Evolutionary conservation across 2,329 filamentous ascomycete genomes (phyloP).

Genomic region (Claviceps humidiphila): DNA sequence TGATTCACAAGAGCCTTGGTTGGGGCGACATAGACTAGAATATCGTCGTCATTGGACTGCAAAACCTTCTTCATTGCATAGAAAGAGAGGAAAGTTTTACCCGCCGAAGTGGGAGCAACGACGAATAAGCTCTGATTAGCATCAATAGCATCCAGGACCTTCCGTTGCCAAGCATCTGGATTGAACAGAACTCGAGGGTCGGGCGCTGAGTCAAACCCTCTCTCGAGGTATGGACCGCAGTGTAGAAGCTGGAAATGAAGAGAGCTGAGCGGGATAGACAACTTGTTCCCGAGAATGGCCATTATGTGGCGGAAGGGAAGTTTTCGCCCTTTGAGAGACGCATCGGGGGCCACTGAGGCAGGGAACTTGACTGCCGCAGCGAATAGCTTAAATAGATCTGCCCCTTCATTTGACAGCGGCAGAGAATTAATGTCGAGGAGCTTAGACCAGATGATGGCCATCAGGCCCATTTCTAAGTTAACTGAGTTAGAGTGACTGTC

Average conservation of each 20-base stretch:
- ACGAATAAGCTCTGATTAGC: conserved; percentile 57
- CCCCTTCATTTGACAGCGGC: not conserved
- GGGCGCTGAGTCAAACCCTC: conserved; percentile 54
- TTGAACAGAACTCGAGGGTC: conserved; percentile 58
- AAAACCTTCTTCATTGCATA: conserved; percentile 72
- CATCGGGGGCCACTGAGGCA: not conserved
- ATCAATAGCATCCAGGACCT: conserved; percentile 62
- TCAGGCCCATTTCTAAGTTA: not conserved
- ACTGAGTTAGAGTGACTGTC: not conserved
- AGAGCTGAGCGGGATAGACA: conserved; percentile 1
- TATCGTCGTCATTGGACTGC: conserved; percentile 51
- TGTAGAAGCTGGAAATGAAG: conserved; percentile 19
- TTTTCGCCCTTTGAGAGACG: not conserved
- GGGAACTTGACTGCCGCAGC: not conserved
- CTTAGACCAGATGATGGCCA: not conserved
- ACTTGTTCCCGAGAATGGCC: not conserved
- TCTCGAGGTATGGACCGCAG: conserved; percentile 56
- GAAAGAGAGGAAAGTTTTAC: conserved; percentile 76
- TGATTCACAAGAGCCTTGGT: conserved; percentile 77
- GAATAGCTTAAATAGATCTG: not conserved
- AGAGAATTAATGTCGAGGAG: not conserved
- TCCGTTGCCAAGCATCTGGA: conserved; percentile 64
- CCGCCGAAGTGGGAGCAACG: conserved; percentile 64
- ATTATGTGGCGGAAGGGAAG: not conserved
- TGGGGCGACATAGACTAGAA: conserved; percentile 67